These are phyloP conservation scores for Neurospora sp. DNA, from an alignment of 495 filamentous ascomycete species.

Conservation along the genomic window DNA sequence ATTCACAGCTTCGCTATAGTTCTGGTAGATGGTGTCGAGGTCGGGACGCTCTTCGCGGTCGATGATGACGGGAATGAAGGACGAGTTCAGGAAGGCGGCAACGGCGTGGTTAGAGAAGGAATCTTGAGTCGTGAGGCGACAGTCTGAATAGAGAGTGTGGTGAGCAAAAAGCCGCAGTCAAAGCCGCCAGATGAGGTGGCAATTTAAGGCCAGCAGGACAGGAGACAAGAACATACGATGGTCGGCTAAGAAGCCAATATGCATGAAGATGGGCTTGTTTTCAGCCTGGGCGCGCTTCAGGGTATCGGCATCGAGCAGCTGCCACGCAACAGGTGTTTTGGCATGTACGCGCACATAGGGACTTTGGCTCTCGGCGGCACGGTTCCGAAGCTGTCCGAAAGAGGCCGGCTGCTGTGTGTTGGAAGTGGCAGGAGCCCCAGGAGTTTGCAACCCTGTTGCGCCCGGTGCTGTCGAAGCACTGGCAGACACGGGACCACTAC, in stretches of 20 bases:
- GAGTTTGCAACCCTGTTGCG: not conserved
- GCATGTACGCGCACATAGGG: conserved; percentile 78
- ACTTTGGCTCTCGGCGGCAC: conserved; percentile 61
- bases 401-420: not conserved
- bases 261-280: conserved; percentile 85
- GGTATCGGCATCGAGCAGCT: conserved; percentile 72
- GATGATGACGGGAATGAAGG: conserved; percentile 87
- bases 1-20: conserved; percentile 90
- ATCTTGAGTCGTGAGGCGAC: conserved; percentile 90
- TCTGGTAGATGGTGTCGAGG: conserved; percentile 95
- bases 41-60: conserved; percentile 94
- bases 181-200: not conserved
- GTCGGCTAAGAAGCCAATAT: conserved; percentile 92
- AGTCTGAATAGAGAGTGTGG: conserved; percentile 44
- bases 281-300: conserved; percentile 64
- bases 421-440: not conserved
- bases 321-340: conserved; percentile 87
- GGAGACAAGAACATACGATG: conserved; percentile 55
- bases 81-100: conserved; percentile 70
- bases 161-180: not conserved
- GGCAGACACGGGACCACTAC: not conserved
- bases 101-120: conserved; percentile 78
- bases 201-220: not conserved
- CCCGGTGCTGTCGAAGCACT: not conserved
- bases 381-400: conserved; percentile 47